Percentiles rank a stretch among this genome's conserved stretches.
phyloP scores from a whole-genome alignment of 805 yeast species.

The Suhomyces sp. region DNA sequence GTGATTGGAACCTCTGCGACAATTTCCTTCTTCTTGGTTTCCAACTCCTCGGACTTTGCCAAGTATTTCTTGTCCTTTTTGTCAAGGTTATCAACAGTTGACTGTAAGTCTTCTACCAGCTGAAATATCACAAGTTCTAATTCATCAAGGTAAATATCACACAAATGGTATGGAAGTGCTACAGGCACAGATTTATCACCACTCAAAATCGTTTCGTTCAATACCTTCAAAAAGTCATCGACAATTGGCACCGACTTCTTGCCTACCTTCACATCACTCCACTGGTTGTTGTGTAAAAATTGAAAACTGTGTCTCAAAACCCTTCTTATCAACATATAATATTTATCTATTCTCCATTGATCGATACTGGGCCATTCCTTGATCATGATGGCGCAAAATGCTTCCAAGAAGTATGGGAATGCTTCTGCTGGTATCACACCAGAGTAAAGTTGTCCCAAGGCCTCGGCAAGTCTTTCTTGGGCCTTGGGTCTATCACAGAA shows the following conservation, averaged over 20 bases:
- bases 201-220: slow-evolving; percentile 48
- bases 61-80: slow-evolving; percentile 30
- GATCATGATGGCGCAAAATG: slow-evolving; percentile 78
- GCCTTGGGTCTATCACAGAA: slow-evolving; percentile 90
- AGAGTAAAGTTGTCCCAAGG: slow-evolving; percentile 58
- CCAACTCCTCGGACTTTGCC: slow-evolving; percentile 30
- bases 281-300: slow-evolving; percentile 50
- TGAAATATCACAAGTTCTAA: slow-evolving; percentile 62
- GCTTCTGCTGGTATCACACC: slow-evolving; percentile 40
- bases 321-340: slow-evolving; percentile 74
- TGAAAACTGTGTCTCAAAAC: slow-evolving; percentile 63
- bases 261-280: slow-evolving; percentile 44
- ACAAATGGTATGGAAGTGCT: slow-evolving; percentile 79
- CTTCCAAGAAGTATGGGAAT: slow-evolving; percentile 54
- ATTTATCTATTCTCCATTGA: slow-evolving; percentile 85
- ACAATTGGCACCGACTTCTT: slow-evolving; percentile 53
- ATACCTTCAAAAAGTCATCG: slow-evolving; percentile 41
- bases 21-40: slow-evolving; percentile 27
- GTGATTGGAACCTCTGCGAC: slow-evolving; percentile 51
- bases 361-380: slow-evolving; percentile 86
- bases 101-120: slow-evolving; percentile 45
- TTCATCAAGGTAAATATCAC: slow-evolving; percentile 84
- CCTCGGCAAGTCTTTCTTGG: slow-evolving; percentile 79
- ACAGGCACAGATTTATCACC: slow-evolving; percentile 60
- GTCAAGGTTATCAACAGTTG: slow-evolving; percentile 28